Evolutionary conservation across 306 rosid species (phyloP), one percentile per base, ranked within the genome.

Genomic region (Cucumis hystrix): DNA sequence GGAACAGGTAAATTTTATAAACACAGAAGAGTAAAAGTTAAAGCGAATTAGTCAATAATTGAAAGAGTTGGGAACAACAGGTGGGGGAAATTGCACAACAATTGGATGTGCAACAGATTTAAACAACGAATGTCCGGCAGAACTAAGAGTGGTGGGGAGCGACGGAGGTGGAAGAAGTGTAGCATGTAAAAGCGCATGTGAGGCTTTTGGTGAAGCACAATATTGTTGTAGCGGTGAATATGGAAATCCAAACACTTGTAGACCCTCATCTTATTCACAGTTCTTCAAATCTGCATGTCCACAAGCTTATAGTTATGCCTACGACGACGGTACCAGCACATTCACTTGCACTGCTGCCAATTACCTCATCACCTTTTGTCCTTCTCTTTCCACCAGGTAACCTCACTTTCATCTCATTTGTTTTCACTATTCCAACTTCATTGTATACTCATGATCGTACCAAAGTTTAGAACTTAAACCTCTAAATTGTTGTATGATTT

Each of bases 141-240:
- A 94, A 79, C 81, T 94, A 6, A 90, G 80, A 23, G 77, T 56
- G 60, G 64, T 10, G 80, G 78, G 4, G 28, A 33, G 69, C 20
- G 61, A 11, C 81, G 76, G 0, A 0, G 63, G 16, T 23, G 84
- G 37, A 21, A 85, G 80, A 21, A 58, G 88, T 54, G 97, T 94
- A 57, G 98, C 95, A 20, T 94, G 98, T 30, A 91, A 85, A 43
- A 94, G 98, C 86, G 98, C 97, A 58, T 94, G 97, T 59, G 98
- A 85, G n/a, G 98, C 96, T 0, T 94, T 94, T 16, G 89, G 89
- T 11, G 95, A 90, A 51, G 90, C 97, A 0, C 87, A 80, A 65
- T 94, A 88, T 73, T 94, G 98, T 23, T 94, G 98, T 11, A 91
- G 88, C 30, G 98, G 98, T 5, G 92, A 87, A 6, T 94, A 86